Conservation (phyloP, 1,284 basidiomycete species). For the Pisolithus thermaeus region DNA sequence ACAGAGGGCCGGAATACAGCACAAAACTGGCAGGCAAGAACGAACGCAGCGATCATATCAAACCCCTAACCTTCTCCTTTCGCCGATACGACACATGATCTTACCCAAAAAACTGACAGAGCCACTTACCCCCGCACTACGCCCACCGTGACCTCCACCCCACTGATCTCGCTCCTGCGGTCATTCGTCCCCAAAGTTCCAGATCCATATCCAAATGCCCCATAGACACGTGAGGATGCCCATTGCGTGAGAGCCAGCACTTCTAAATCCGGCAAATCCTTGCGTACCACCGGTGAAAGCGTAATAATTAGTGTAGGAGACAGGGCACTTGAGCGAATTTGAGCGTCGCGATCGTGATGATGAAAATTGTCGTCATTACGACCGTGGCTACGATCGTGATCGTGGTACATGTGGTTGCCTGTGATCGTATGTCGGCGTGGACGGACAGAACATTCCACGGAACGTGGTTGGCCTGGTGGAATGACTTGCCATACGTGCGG, state of each 20-base stretch:
- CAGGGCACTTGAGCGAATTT: constrained; percentile 5
- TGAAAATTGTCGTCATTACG: not conserved
- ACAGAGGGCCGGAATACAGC: too few relatives aligned
- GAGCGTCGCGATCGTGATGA: not conserved
- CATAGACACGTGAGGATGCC: constrained; percentile 61
- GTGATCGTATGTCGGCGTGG: not conserved
- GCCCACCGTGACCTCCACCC: constrained; percentile 45
- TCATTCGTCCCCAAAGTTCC: constrained; percentile 9
- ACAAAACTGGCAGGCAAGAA: too few relatives aligned
- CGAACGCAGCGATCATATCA: too few relatives aligned
- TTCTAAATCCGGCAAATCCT: constrained; percentile 67
- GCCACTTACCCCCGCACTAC: constrained; percentile 34
- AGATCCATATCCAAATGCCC: constrained; percentile 30
- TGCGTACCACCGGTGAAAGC: constrained; percentile 69
- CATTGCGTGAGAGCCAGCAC: constrained; percentile 66
- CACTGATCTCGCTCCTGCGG: constrained; percentile 26
- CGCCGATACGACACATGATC: not conserved
- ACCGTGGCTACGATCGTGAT: not conserved
- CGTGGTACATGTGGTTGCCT: constrained; percentile 11
- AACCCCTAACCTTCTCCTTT: not conserved
- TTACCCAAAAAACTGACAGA: not conserved
- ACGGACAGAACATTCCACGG: not conserved
- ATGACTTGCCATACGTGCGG: constrained; percentile 85
- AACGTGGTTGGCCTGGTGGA: constrained; percentile 33
- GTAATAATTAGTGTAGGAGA: constrained; percentile 68